These are phyloP conservation scores for Apiosordaria backusii DNA, from an alignment of 495 filamentous ascomycete species.

Conservation along the genomic window DNA sequence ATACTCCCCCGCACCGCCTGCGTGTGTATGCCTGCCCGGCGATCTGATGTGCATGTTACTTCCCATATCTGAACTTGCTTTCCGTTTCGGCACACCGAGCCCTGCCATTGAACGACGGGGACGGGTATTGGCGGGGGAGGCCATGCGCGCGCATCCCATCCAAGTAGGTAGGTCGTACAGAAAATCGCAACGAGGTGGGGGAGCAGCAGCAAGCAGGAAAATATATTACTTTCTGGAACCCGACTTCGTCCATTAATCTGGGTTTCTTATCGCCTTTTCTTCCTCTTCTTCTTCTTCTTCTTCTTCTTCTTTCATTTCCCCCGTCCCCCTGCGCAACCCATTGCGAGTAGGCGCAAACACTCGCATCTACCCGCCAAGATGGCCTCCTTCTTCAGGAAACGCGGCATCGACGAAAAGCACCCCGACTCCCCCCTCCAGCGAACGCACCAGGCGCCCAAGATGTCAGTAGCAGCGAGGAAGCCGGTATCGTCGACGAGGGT, in stretches of 20 bases:
- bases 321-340: not conserved
- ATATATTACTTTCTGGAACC: not conserved
- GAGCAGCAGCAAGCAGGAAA: not conserved
- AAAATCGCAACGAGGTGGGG: not conserved
- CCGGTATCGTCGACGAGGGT: constrained; percentile 20
- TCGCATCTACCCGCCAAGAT: constrained; percentile 12
- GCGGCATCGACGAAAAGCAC: constrained; percentile 26
- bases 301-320: not conserved
- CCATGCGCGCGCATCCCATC: not conserved
- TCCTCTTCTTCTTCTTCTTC: not conserved
- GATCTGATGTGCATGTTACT: not conserved
- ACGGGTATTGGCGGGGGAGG: not conserved
- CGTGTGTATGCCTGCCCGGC: no score
- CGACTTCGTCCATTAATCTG: not conserved
- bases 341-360: not conserved
- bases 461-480: constrained; percentile 18
- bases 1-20: no score
- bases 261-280: not conserved
- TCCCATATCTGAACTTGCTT: not conserved
- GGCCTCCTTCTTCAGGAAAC: constrained; percentile 22
- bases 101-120: not conserved
- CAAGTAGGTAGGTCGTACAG: not conserved
- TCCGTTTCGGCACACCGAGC: constrained; percentile 3
- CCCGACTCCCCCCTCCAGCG: constrained; percentile 8
- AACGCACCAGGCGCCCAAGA: constrained; percentile 9